Evolutionary conservation across 768 basidiomycete genomes (phyloP).

Genomic region (Macrolepiota dolichaula): DNA sequence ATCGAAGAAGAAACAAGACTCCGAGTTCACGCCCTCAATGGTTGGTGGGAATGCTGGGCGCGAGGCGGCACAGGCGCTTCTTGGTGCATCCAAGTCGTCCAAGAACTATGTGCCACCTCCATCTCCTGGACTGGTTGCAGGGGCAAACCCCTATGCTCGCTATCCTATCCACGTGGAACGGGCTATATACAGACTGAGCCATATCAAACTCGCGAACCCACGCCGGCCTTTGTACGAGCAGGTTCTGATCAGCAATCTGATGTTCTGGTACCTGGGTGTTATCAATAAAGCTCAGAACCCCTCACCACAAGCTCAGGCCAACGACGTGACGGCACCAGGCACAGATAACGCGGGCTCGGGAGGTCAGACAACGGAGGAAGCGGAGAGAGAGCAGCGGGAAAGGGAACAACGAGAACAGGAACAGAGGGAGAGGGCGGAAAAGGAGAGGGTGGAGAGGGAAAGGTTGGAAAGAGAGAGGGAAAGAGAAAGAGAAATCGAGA

Average conservation of each 20-base stretch:
- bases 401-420: slow-evolving; percentile 35
- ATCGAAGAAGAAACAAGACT: slow-evolving; percentile 79
- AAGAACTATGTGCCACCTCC: slow-evolving; percentile 60
- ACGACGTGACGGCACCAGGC: slow-evolving; percentile 19
- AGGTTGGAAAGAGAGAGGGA: slow-evolving; percentile 40
- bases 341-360: slow-evolving; percentile 31
- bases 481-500: slow-evolving; percentile 49
- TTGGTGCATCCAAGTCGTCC: slow-evolving; percentile 80
- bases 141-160: slow-evolving; percentile 57
- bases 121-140: slow-evolving; percentile 51
- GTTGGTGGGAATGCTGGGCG: slow-evolving; percentile 57
- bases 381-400: slow-evolving; percentile 35
- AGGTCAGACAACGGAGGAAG: slow-evolving; percentile 30
- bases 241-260: slow-evolving; percentile 87
- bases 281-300: slow-evolving; percentile 86
- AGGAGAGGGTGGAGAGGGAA: slow-evolving; percentile 40
- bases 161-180: slow-evolving; percentile 99
- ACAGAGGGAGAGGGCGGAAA: slow-evolving; percentile 42
- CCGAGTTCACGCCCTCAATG: slow-evolving; percentile 31
- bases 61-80: slow-evolving; percentile 82
- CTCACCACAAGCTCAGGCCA: slow-evolving; percentile 25
- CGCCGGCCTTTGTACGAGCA: slow-evolving; percentile 96
- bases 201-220: slow-evolving; percentile 98
- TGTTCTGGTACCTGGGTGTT: slow-evolving; percentile 99
- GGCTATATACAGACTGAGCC: slow-evolving; percentile 94